Evolutionary conservation across 257 asterid genomes (phyloP), one percentile per base, ranked within the genome.

Genomic region (Verbascum thapsus): DNA sequence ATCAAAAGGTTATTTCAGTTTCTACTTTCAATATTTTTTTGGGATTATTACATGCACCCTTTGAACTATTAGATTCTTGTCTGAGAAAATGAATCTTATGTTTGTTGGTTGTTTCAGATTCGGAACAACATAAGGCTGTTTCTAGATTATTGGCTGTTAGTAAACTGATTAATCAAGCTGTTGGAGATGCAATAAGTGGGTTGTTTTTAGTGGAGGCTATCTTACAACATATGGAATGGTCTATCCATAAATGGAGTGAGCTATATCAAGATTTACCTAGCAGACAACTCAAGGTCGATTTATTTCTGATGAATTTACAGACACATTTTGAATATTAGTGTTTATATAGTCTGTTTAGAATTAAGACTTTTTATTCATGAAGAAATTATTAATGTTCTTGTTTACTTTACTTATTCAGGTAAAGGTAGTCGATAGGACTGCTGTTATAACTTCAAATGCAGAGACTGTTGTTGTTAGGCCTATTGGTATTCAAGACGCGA

Each of bases 211-310:
- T 94, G 78, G 99, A 90, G 77, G 97, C 80, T 53, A 90, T 87
- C 66, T 72, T 90, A 72, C 79, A 69, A 67, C 84, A 94, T 22
- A 66, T 59, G 83, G 84, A 80, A 37, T 90, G 97, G 96, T 85
- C 97, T 53, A 78, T 90, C 54, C 56, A 76, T 45, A 73, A 60
- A 74, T 94, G 99, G 99, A 90, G 79, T 67, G 87, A 85, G 53
- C 89, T 94, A 58, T 94, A 94, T 78, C 81, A 67, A 53, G 97
- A 94, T 80, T 74, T 94, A 54, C 96, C 99, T 26, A 94, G 99
- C 80, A 85, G 88, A 67, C 99, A 94, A 68, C 89, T 84, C 43
- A 94, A 94, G 99, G 99, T 91, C 16, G 26, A 75, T 70, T 17
- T 55, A 48, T 50, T 30, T 37, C 37, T 43, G 3, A 63, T 23